These are phyloP conservation scores for Aspergillus sp. DNA, from an alignment of 2,329 filamentous ascomycete species.

Conservation along the genomic window DNA sequence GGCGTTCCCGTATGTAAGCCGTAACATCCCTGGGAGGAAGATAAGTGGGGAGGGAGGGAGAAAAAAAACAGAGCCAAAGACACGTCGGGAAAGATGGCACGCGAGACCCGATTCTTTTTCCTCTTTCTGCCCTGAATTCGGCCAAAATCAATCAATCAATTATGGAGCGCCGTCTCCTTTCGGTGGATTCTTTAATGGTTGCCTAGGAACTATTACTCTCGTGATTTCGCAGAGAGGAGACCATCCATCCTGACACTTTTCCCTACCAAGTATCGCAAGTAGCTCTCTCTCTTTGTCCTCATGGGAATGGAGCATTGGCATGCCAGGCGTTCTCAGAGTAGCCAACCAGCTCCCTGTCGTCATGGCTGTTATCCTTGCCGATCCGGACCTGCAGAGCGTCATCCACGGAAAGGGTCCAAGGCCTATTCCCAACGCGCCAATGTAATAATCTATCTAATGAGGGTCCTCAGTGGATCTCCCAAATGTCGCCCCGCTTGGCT, in stretches of 20 bases:
- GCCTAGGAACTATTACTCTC: background rate
- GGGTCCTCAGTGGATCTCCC: background rate
- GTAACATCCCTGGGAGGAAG: background rate
- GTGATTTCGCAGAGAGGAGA: background rate
- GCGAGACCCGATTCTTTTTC: constrained; percentile 11
- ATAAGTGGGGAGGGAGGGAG: background rate
- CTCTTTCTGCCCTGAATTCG: background rate
- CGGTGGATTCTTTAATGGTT: background rate
- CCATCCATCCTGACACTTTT: background rate
- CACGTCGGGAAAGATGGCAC: constrained; percentile 22
- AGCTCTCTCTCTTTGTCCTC: background rate
- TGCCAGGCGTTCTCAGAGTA: background rate
- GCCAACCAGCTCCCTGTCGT: background rate
- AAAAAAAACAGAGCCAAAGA: background rate
- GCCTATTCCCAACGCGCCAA: background rate
- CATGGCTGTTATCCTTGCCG: constrained; percentile 3
- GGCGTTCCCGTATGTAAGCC: background rate
- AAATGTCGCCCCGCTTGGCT: constrained; percentile 1
- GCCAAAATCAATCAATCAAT: constrained; percentile 4
- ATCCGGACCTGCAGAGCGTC: background rate
- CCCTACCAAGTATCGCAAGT: background rate
- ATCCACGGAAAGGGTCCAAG: constrained; percentile 1
- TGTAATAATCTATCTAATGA: background rate
- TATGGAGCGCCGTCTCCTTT: background rate
- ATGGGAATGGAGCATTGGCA: background rate